Conservation (phyloP, 169 alveolate genomes). For the Plasmodium gonderi region DNA sequence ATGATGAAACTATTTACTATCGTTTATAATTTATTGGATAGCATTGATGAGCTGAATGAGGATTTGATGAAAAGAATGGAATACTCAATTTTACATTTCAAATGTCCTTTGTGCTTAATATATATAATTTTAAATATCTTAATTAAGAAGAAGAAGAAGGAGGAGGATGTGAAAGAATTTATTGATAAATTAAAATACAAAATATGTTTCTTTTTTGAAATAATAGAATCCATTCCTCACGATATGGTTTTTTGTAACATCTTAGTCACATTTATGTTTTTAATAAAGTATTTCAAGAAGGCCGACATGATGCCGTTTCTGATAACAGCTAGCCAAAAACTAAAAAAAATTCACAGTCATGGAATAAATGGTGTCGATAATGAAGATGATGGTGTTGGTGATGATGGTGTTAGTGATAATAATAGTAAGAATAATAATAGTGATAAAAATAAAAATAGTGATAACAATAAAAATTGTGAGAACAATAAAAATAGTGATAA, state of each 20-base stretch:
- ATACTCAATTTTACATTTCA: constrained; percentile 30
- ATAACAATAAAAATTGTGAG: no score
- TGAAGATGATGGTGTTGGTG: not conserved
- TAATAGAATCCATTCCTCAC: constrained; percentile 16
- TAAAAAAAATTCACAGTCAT: constrained; percentile 1
- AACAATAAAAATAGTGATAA: no score
- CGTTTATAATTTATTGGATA: constrained; percentile 37
- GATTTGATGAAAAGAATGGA: constrained; percentile 30
- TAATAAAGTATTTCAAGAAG: constrained; percentile 35
- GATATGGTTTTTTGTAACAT: constrained; percentile 39
- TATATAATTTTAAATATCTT: constrained; percentile 45
- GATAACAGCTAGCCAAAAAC: constrained; percentile 5
- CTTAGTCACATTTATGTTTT: constrained; percentile 44
- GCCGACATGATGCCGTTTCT: constrained; percentile 18
- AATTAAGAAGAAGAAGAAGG: constrained; percentile 33
- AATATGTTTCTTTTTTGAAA: constrained; percentile 25
- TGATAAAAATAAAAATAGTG: no score
- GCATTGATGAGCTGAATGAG: constrained; percentile 24
- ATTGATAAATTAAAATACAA: constrained; percentile 45
- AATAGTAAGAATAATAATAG: no score
- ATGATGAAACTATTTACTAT: constrained; percentile 54
- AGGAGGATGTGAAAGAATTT: constrained; percentile 26
- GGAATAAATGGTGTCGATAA: not conserved
- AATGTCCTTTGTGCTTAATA: constrained; percentile 49
- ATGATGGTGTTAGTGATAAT: not conserved